Evolutionary conservation across 371 early-diverging fungal species (phyloP), one percentile per base, ranked within the genome.

Genomic region (Mucor saturninus): DNA sequence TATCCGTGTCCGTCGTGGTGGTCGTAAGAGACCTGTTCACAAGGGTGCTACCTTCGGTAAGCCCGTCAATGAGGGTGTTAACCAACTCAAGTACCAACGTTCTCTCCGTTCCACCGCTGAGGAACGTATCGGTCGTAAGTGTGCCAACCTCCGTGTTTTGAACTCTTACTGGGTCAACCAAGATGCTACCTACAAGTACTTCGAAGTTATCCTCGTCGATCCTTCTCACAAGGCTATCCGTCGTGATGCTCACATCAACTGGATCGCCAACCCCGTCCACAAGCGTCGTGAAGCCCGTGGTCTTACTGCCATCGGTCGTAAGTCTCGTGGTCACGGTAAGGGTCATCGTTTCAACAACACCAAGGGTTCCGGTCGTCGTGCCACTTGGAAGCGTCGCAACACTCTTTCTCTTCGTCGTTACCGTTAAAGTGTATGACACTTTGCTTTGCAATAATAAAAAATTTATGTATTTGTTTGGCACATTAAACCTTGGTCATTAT

Each of bases 131-230:
- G 99, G 98, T 67, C 90, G 93, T 79, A 92, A 90, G 79, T 95
- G 95, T 84, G 89, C 87, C 64, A 95, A 95, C 87, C 83, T 99
- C 71, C 92, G 99, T 68, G 95, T 99, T 56, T 87, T 99, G 63
- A 98, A 96, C 93, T 95, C 95, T 60, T 99, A 99, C 94, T 98
- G 98, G 98, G 92, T 99, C 63, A 97, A 97, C 93, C 91, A 94
- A 86, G 99, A 99, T 84, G 84, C 95, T 65, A 94, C 95, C 73
- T 98, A 92, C 92, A 98, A 99, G 89, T 97, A 92, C 91, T 99
- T 83, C 80, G 99, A 99, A 85, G 96, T 98, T 74, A 98, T 99
- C 83, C 88, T 95, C 51, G 98, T 99, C 65, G 98, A 99, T 82
- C 97, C 98, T 67, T 74, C 79, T 65, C 97, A 97, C 91, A 91